Evolutionary conservation across 2,329 filamentous ascomycete genomes (phyloP), one percentile per base, ranked within the genome.

Genomic region (Talaromyces atroroseus): DNA sequence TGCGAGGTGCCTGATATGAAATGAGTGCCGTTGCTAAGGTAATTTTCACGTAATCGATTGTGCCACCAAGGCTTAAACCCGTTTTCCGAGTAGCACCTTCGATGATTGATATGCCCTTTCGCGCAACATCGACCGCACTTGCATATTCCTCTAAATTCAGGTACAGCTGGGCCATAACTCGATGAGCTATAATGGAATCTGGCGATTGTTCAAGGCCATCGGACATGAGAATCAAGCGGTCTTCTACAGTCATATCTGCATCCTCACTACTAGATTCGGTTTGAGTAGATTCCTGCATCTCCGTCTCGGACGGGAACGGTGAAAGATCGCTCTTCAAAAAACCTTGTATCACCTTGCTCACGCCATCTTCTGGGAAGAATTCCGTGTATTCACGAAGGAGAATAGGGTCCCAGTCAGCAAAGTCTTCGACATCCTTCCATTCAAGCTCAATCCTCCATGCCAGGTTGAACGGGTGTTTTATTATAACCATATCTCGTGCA

Each of bases 381-480:
- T 80, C 77, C 60, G 90, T 87, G 67, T 92, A 99, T 62, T 91
- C 85, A 54, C 86, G 81, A 23, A 99, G 75, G n/a, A 92, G 77
- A 45, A 82, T 83, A 45, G 84, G 81, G 66, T 97, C 92, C 77
- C 90, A 88, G 24, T 90, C 83, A n/a, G 80, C 77, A 49, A 94
- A 81, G 48, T 83, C 82, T 63, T 89, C 85, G 44, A 84, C 77
- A 70, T 96, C 92, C 63, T 88, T 83, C 89, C 92, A 97, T 67
- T 97, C 90, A 58, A 99, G 79, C 29, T 88, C 82, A 59, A 96
- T 87, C 64, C 90, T 87, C 95, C 95, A 99, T 0, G 94, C 94
- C 16, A 95, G 79, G 61, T 87, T 84, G 73, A 87, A 96, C 0
- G 90, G 89, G 64, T 97, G 91, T 64, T 92, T 92, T 69, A 99